phyloP scores from a whole-genome alignment of 352 stramenopile genomes.

The Pythium oligandrum region DNA sequence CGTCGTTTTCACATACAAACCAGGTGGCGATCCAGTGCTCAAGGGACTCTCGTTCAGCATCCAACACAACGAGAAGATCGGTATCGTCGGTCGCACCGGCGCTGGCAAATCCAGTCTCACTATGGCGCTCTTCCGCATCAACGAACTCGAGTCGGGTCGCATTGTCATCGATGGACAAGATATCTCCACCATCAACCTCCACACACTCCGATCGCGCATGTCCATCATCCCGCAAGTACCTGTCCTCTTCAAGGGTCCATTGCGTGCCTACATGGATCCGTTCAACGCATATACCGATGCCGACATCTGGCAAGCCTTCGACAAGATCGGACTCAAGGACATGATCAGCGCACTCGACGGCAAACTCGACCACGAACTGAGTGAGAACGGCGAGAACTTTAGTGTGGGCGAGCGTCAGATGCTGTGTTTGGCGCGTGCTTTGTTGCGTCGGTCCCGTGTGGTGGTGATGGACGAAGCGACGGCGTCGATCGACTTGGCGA shows the following conservation, averaged over 20 bases:
- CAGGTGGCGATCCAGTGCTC: slow-evolving; percentile 34
- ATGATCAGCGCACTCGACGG: slow-evolving; percentile 26
- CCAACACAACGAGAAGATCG: slow-evolving; percentile 35
- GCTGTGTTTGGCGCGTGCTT: slow-evolving; percentile 88
- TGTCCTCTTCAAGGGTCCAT: slow-evolving; percentile 89
- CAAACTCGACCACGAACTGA: slow-evolving; percentile 12
- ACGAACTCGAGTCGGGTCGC: slow-evolving; percentile 55
- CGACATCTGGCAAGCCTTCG: too few relatives aligned
- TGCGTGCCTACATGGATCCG: too few relatives aligned
- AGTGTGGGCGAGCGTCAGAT: too few relatives aligned
- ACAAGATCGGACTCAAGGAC: too few relatives aligned
- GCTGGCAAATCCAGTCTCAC: slow-evolving; percentile 79
- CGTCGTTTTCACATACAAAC: slow-evolving; percentile 79
- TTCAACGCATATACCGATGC: too few relatives aligned
- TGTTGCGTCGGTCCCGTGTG: too few relatives aligned
- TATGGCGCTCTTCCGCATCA: slow-evolving; percentile 80
- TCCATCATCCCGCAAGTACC: slow-evolving; percentile 76
- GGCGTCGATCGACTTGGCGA: slow-evolving; percentile 51
- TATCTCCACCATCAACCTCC: slow-evolving; percentile 24
- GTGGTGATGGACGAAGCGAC: too few relatives aligned
- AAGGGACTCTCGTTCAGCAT: slow-evolving; percentile 50
- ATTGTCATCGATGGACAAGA: slow-evolving; percentile 38
- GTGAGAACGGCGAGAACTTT: too few relatives aligned
- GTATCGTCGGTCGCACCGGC: too few relatives aligned
- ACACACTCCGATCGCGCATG: slow-evolving; percentile 18